Evolutionary conservation across 2,329 filamentous ascomycete genomes (phyloP).

Genomic region (Pseudopithomyces chartarum): DNA sequence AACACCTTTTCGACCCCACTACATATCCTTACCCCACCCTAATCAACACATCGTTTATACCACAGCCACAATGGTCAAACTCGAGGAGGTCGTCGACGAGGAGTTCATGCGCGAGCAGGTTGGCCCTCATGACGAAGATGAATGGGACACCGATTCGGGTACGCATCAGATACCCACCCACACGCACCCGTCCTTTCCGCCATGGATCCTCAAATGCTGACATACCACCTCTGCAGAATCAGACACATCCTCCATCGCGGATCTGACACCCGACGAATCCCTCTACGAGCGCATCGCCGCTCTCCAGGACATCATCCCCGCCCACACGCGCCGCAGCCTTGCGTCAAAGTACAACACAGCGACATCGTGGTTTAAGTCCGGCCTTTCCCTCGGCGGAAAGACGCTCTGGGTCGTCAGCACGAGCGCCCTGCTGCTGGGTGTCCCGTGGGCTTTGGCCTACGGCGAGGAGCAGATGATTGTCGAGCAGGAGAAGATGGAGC

Average conservation of each 20-base stretch:
- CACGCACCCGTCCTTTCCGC: background rate
- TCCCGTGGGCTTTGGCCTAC: constrained; percentile 91
- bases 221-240: constrained; percentile 66
- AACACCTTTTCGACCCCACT: background rate
- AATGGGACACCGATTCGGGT: constrained; percentile 94
- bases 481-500: constrained; percentile 97
- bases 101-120: constrained; percentile 78
- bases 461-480: constrained; percentile 95
- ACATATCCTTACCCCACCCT: background rate
- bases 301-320: constrained; percentile 80
- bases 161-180: constrained; percentile 49
- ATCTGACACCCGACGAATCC: constrained; percentile 46
- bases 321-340: constrained; percentile 69
- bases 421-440: constrained; percentile 84
- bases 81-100: constrained; percentile 96
- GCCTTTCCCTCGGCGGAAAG: constrained; percentile 77
- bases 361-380: constrained; percentile 62
- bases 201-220: background rate
- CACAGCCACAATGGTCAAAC: constrained; percentile 79
- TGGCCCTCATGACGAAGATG: constrained; percentile 75
- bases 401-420: constrained; percentile 90
- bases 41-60: background rate
- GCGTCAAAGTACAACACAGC: constrained; percentile 54
- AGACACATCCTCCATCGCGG: constrained; percentile 68
- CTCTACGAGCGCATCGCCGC: constrained; percentile 71